These are phyloP conservation scores for Arthroderma sp. DNA, from an alignment of 2,329 filamentous ascomycete genomes.

Conservation along the genomic window DNA sequence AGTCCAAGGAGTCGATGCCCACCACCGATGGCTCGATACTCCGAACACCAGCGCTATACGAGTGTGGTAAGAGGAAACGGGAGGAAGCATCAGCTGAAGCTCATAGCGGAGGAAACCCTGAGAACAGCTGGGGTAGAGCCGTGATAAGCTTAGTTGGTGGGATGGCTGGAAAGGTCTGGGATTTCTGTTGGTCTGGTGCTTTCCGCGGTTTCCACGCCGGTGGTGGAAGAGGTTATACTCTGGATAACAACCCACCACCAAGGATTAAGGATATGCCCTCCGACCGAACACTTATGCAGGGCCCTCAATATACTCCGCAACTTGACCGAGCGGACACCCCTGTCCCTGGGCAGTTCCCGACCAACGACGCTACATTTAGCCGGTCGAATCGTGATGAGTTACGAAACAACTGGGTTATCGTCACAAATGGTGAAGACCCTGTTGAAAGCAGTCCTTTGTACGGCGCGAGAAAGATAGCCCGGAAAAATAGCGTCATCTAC, in stretches of 20 bases:
- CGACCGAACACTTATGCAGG: background rate
- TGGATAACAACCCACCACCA: constrained; percentile 23
- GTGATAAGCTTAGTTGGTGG: constrained; percentile 30
- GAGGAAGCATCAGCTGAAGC: background rate
- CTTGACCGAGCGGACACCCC: constrained; percentile 24
- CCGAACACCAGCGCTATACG: constrained; percentile 3
- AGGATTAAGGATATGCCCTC: constrained; percentile 3
- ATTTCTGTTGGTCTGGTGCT: constrained; percentile 59
- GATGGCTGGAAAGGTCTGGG: constrained; percentile 58
- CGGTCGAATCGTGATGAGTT: constrained; percentile 1
- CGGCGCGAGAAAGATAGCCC: constrained; percentile 6
- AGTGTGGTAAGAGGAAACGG: background rate
- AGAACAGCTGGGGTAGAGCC: constrained; percentile 16
- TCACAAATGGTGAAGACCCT: constrained; percentile 23
- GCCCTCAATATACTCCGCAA: background rate
- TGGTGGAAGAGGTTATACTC: constrained; percentile 57
- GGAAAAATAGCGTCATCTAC: constrained; percentile 4
- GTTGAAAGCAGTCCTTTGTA: constrained; percentile 12
- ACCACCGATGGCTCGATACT: background rate
- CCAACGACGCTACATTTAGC: constrained; percentile 15
- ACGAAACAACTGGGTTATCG: constrained; percentile 49
- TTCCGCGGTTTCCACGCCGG: constrained; percentile 82
- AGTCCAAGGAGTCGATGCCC: constrained; percentile 13
- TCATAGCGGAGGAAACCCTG: background rate
- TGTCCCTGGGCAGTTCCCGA: constrained; percentile 42